phyloP scores from a whole-genome alignment of 345 rosid species.

The Eucalyptus dawsonii region DNA sequence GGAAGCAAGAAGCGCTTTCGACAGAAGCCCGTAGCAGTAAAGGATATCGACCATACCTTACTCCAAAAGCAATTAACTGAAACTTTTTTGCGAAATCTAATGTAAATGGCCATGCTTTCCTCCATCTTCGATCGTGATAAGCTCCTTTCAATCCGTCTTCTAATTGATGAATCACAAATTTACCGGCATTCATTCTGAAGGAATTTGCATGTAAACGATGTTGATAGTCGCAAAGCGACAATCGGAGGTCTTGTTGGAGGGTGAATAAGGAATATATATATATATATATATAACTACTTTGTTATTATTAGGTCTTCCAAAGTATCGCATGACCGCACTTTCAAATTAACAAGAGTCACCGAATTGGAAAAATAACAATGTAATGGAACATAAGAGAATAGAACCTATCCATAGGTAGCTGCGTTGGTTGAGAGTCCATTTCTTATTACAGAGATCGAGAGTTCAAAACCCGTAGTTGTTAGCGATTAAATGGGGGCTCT shows the following conservation, averaged over 20 bases:
- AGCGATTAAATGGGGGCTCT: no score
- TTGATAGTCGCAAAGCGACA: fast-evolving
- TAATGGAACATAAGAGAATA: neutral
- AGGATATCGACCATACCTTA: neutral
- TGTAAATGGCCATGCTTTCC: neutral
- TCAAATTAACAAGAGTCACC: neutral
- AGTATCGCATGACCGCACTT: fast-evolving
- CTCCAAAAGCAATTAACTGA: neutral
- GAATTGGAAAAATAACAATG: neutral
- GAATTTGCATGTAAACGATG: neutral
- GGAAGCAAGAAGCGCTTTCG: neutral
- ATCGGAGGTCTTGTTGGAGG: neutral
- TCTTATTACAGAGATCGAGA: fast-evolving
- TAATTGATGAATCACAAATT: neutral
- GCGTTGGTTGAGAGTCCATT: fast-evolving
- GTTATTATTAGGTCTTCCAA: neutral
- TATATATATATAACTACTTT: neutral
- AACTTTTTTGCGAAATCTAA: neutral
- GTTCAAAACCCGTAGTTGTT: no score
- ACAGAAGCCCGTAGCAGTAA: neutral
- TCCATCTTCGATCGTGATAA: neutral
- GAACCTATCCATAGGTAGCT: no score
- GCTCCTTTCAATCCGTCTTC: neutral
- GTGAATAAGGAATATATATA: neutral
- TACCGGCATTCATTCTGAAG: neutral